Conservation (phyloP, 2,329 filamentous ascomycete species). For the Penicillium sp. region DNA sequence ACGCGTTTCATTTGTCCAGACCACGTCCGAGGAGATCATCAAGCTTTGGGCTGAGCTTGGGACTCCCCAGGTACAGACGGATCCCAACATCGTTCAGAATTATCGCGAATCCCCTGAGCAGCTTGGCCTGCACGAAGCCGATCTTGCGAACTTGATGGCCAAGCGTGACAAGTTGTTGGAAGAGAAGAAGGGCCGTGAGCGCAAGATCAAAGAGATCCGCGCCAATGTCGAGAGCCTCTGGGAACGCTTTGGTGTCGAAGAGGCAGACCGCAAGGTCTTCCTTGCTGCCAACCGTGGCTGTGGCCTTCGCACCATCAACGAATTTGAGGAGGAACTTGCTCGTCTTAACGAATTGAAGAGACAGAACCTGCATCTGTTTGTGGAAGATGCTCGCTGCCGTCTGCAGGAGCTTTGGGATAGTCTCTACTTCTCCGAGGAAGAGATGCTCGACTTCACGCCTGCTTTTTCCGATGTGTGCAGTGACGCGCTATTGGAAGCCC, state of each 20-base stretch:
- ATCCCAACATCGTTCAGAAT: conserved; percentile 77
- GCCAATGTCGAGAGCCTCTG: conserved; percentile 77
- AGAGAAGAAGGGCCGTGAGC: conserved; percentile 82
- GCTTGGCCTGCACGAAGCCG: conserved; percentile 83
- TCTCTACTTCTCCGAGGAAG: conserved; percentile 91
- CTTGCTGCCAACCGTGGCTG: conserved; percentile 83
- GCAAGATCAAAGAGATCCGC: conserved; percentile 69
- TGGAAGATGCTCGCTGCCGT: conserved; percentile 85
- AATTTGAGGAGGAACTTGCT: conserved; percentile 85
- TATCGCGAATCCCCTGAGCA: conserved; percentile 90
- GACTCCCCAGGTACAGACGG: conserved; percentile 87
- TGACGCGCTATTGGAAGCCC: conserved; percentile 87
- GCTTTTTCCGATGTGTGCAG: conserved; percentile 97
- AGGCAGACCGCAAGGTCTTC: conserved; percentile 77
- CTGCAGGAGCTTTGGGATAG: conserved; percentile 94
- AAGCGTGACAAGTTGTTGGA: conserved; percentile 78
- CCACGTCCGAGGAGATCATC: conserved; percentile 77
- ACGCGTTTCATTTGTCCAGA: conserved; percentile 69
- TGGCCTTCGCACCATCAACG: conserved; percentile 85
- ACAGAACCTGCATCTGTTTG: conserved; percentile 91
- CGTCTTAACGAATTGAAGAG: conserved; percentile 87
- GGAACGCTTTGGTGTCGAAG: conserved; percentile 79
- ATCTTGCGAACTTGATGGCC: conserved; percentile 64
- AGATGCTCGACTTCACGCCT: conserved; percentile 97
- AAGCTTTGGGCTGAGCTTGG: conserved; percentile 94